A percentile compares a stretch with the other conserved stretches of the same genome.
Evolutionary conservation across 306 rosid species (phyloP).

Genomic region (Quercus parvula): DNA sequence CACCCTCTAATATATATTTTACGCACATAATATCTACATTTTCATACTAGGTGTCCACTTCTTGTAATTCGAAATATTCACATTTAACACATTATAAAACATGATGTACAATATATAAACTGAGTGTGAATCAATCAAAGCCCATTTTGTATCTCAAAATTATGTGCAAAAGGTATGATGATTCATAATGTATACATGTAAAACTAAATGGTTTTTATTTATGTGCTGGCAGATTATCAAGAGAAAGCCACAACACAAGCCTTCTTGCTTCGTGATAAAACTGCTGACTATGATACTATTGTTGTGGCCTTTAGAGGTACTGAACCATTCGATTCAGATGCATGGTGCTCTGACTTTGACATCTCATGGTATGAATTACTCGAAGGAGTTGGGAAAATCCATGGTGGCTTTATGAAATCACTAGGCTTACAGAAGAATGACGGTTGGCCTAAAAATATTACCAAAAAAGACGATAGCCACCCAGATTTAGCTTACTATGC

Average conservation of each 20-base stretch:
- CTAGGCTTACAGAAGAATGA: slow-evolving; percentile 50
- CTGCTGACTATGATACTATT: slow-evolving; percentile 38
- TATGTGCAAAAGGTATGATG: too few species aligned
- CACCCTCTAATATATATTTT: too few species aligned
- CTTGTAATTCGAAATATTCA: too few species aligned
- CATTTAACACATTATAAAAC: too few species aligned
- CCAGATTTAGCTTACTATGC: slow-evolving; percentile 52
- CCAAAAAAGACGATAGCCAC: slow-evolving; percentile 17
- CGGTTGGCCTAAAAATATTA: slow-evolving; percentile 53
- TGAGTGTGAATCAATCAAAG: too few species aligned
- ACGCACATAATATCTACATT: too few species aligned
- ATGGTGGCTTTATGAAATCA: slow-evolving; percentile 83
- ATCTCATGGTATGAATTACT: slow-evolving; percentile 68
- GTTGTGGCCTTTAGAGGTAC: slow-evolving; percentile 83
- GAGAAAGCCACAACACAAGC: slow-evolving; percentile 60
- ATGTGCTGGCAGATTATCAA: slow-evolving; percentile 49
- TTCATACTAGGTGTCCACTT: too few species aligned
- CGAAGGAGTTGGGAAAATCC: slow-evolving; percentile 49
- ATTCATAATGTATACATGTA: too few species aligned
- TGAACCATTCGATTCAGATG: slow-evolving; percentile 68
- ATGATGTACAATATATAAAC: too few species aligned
- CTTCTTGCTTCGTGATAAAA: slow-evolving; percentile 45
- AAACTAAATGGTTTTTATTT: too few species aligned
- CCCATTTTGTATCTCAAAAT: too few species aligned
- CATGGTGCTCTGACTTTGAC: slow-evolving; percentile 78